Evolutionary conservation across 2,329 filamentous ascomycete genomes (phyloP), one percentile per base, ranked within the genome.

Genomic region (Alternaria hordeiaustralica): DNA sequence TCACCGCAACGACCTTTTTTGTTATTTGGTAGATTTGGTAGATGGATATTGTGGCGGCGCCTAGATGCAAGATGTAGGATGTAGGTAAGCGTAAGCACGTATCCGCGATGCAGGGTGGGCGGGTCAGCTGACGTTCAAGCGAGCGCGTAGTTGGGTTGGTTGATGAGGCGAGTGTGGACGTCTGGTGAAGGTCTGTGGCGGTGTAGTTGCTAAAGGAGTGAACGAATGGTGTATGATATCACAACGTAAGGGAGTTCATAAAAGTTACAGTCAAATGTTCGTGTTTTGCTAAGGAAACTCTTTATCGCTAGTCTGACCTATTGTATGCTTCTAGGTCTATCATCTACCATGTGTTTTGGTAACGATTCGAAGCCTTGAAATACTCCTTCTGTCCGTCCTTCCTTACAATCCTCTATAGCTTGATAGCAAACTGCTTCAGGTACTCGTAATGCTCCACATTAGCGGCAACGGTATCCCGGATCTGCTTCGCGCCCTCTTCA

Each of bases 381-480:
- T 9, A 33, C 8, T 15, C 28, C 3, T 53, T 20, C 12, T 7
- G 11, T n/a, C 13, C 13, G 1, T 5, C 10, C 21, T 28, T 9
- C 6, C 13, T 33, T 6, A 2, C 9, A 18, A 11, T 25, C 1
- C 9, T 25, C 46, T 70, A 73, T 8, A 76, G 58, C 79, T 87
- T 87, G 74, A 93, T 84, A 64, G 89, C 89, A 81, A 93, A 96
- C 73, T 88, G 86, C 86, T 92, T 94, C 79, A 96, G 82, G 77
- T 94, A 93, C 80, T 95, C 91, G 78, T 96, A 96, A 76, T 93
- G 86, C 55, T 85, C 84, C 51, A 92, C 82, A 73, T 93, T 94
- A 58, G 87, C 89, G 64, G 92, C 86, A 41, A 94, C 92, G 12
- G 87, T 90, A 71, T 89, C 84, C 64, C 89, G 84, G 75, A 96